Percentiles rank a stretch among this genome's conserved stretches.
These are phyloP conservation scores for Pelargonium nanum DNA, from an alignment of 345 rosid species.

Conservation along the genomic window DNA sequence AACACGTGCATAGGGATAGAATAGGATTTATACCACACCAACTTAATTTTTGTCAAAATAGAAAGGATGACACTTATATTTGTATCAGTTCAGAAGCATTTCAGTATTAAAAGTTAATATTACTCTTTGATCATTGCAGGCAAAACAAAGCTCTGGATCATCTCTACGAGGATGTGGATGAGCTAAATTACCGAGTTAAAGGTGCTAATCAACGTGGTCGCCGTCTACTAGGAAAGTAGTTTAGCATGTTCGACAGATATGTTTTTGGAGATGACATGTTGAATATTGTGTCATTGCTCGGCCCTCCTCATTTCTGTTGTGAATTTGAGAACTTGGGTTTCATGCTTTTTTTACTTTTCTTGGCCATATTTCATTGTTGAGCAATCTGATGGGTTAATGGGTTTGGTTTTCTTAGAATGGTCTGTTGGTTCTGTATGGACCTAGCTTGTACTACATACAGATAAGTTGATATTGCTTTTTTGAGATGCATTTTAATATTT, in stretches of 20 bases:
- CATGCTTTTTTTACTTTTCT: too few species aligned
- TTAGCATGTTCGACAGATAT: not conserved
- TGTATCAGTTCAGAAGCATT: too few species aligned
- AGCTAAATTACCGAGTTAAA: slow-evolving; percentile 50
- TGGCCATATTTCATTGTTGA: too few species aligned
- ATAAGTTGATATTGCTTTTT: too few species aligned
- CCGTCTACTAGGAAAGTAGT: slow-evolving; percentile 68
- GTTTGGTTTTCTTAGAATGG: not conserved
- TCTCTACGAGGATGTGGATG: slow-evolving; percentile 60
- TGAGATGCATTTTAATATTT: too few species aligned
- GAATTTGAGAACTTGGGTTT: too few species aligned
- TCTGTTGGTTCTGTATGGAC: not conserved
- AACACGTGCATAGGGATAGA: too few species aligned
- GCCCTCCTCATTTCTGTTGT: too few species aligned
- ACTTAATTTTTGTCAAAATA: too few species aligned
- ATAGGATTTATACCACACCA: too few species aligned
- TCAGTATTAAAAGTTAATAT: too few species aligned
- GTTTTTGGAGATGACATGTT: not conserved
- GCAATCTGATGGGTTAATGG: not conserved
- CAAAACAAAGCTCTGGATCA: slow-evolving; percentile 55
- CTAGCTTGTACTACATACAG: not conserved
- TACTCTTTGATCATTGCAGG: slow-evolving; percentile 31
- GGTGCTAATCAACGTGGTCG: slow-evolving; percentile 66
- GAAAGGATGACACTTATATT: too few species aligned
- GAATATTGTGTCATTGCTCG: not conserved